Evolutionary conservation across 257 asterid genomes (phyloP), one percentile per base, ranked within the genome.

Genomic region (Euphrasia confusa): DNA sequence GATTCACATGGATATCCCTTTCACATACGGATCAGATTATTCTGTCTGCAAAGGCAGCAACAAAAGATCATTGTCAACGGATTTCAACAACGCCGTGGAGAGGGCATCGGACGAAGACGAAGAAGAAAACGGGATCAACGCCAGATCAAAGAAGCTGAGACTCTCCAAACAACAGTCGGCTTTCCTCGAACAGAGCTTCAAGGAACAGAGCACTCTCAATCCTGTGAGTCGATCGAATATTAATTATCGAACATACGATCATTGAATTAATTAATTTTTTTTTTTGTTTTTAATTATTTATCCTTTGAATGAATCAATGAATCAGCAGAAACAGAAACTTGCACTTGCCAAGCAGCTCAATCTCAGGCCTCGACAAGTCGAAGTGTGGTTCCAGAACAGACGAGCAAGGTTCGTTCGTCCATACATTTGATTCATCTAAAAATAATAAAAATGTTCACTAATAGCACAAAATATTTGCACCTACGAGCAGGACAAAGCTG

Each of bases 381-480:
- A 90, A 73, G 97, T 90, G 12, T 90, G 97, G 97, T 90, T 90
- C 44, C 97, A 90, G 54, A 90, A 90, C 72, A 77, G 97, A 66
- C 79, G 96, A 48, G 97, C 97, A 37, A 83, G 97, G 97, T 87
- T 7, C 17, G 73, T 13, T 7, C 40, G 73, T 13, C 2, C 40
- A 35, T 7, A 2, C 4, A 0, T 32, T 32, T 3, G 24, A 21
- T 21, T 32, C 1, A 32, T 3, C 1, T 24, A 18, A 47, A 4
- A 2, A 47, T 47, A 47, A 8, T 6, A 47, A 7, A 47, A 7
- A 47, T 47, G 12, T 1, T 21, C 24, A 21, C 24, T 21, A 21
- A 21, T 21, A 21, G 24, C 24, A 21, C 24, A 21, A 21, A 21
- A 21, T 21, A 21, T 21, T 21, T 21, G 24, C 5, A 3, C 33